Percentiles rank a stretch among this genome's conserved stretches.
Evolutionary conservation across 768 basidiomycete genomes (phyloP).

Genomic region (Mycena leptocephala): DNA sequence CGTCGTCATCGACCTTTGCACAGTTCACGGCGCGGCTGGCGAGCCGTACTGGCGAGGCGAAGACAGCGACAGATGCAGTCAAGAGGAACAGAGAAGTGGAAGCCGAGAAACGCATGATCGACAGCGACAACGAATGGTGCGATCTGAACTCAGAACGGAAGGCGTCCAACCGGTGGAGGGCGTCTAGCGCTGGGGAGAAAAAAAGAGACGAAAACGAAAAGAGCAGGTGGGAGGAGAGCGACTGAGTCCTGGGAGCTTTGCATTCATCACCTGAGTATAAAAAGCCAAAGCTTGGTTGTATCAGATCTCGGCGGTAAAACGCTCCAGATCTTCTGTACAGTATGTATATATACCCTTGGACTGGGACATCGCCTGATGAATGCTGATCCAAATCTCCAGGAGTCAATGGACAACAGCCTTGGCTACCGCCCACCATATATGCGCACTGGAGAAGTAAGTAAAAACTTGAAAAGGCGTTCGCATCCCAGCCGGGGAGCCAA

Average conservation of each 20-base stretch:
- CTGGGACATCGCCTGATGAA: too few species aligned
- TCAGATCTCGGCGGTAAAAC: too few species aligned
- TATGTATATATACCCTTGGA: not conserved
- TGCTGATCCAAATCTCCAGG: too few species aligned
- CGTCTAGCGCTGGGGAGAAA: slow-evolving; percentile 15
- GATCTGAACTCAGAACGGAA: not conserved
- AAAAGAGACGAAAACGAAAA: not conserved
- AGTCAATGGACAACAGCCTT: too few species aligned
- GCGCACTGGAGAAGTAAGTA: too few species aligned
- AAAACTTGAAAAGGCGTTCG: too few species aligned
- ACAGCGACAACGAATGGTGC: not conserved
- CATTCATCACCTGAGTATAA: not conserved
- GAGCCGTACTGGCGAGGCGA: slow-evolving; percentile 4
- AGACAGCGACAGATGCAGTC: slow-evolving; percentile 16
- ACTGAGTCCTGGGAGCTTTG: not conserved
- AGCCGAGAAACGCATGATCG: slow-evolving; percentile 7
- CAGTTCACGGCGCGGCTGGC: not conserved
- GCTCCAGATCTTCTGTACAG: too few species aligned
- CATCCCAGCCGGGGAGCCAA: too few species aligned
- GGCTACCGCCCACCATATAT: too few species aligned
- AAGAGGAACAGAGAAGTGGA: slow-evolving; percentile 5
- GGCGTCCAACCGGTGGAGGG: slow-evolving; percentile 25
- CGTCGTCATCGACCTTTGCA: not conserved
- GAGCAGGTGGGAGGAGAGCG: not conserved
- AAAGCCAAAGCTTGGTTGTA: not conserved